phyloP scores from a whole-genome alignment of 257 asterid genomes.

The Lantana camara region DNA sequence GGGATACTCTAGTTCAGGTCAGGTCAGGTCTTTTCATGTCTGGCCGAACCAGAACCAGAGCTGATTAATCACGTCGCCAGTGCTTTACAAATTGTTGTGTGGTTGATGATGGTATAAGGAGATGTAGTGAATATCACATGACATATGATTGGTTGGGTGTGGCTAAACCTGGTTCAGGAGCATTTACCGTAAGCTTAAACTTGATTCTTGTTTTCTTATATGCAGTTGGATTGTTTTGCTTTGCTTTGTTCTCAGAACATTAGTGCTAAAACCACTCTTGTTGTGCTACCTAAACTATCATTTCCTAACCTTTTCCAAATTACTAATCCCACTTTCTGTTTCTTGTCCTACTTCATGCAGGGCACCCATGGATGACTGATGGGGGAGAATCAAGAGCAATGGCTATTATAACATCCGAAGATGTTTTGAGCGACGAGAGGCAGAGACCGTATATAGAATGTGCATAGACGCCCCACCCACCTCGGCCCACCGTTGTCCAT shows the following conservation, averaged over 20 bases:
- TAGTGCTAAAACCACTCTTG: background rate
- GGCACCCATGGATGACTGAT: constrained; percentile 68
- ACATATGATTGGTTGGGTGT: no score
- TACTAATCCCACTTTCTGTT: background rate
- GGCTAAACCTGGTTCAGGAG: background rate
- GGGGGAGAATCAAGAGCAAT: constrained; percentile 33
- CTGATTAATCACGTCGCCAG: no score
- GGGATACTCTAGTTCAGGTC: no score
- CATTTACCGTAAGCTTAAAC: background rate
- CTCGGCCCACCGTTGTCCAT: constrained; percentile 24
- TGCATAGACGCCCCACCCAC: constrained; percentile 22
- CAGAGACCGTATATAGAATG: constrained; percentile 10
- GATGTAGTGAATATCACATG: no score
- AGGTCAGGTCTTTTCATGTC: no score
- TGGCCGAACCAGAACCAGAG: no score
- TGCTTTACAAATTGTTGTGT: no score
- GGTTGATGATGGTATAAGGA: no score
- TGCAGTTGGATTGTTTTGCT: background rate
- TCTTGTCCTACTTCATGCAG: constrained; percentile 35
- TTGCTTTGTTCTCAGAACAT: no score
- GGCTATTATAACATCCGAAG: constrained; percentile 36
- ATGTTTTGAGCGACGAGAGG: constrained; percentile 18
- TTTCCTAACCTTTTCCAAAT: background rate
- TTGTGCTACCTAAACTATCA: background rate
- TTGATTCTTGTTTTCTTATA: background rate